Evolutionary conservation across 768 basidiomycete genomes (phyloP), one percentile per base, ranked within the genome.

Genomic region (Psilocybe subaeruginosa): DNA sequence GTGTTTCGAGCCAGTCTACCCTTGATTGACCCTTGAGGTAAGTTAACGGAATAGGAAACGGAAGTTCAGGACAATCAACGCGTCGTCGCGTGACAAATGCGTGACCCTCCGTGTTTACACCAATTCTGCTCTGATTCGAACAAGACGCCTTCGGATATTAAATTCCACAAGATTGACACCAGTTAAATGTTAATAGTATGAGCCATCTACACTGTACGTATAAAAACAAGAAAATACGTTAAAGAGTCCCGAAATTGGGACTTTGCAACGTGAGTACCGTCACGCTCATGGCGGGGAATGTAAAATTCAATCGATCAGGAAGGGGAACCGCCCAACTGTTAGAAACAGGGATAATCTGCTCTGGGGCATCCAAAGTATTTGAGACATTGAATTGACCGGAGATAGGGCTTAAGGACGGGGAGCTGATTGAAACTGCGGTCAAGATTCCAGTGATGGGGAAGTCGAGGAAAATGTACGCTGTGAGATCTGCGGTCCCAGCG

Each of bases 281-380:
- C 31, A 75, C 67, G 58, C 76, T 76, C 56, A 67, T 74, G 1
- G 73, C 73, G 1, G 74, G 73, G 71, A 75, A 75, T 9, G 73
- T 72, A 57, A 72, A 74, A 60, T 76, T 74, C 58, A 74, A 70
- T 60, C 68, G 66, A 53, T 72, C 69, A 31, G 69, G 59, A 37
- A 68, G 58, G 8, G 69, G 73, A 17, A 76, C 64, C n/a, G 70
- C 69, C 46, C 69, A 70, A 41, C 65, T 70, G n/a, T 56, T 56
- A n/a, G 64, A 60, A 19, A 73, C 64, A n/a, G 74, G 73, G 33
- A 71, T 73, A 52, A 76, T 74, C 51, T 63, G 59, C 53, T 75
- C 66, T 17, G 74, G 75, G 17, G 70, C 61, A 3, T 73, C 72
- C 4, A 75, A 61, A 16, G 73, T 73, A 60, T 74, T 76, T 19